A percentile compares a stretch with the other conserved stretches of the same genome.
phyloP scores from a whole-genome alignment of 1,139 yeast genomes.

The Candida sp. region DNA sequence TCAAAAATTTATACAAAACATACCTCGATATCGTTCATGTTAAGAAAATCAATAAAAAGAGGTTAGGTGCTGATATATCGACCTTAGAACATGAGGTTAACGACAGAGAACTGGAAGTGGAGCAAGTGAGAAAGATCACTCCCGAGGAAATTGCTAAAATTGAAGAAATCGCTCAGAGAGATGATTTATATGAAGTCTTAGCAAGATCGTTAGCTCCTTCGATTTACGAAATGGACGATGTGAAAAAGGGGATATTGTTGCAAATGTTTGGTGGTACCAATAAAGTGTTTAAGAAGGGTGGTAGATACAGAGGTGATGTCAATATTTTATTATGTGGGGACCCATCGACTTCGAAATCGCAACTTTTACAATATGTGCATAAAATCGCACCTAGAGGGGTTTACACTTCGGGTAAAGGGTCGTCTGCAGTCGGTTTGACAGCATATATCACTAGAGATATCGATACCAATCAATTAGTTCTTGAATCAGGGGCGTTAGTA shows the following conservation, averaged over 20 bases:
- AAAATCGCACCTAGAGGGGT: slow-evolving; percentile 98
- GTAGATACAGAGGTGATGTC: slow-evolving; percentile 94
- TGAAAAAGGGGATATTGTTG: slow-evolving; percentile 87
- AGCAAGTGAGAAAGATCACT: slow-evolving; percentile 68
- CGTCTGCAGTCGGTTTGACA: slow-evolving; percentile 98
- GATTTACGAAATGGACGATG: slow-evolving; percentile 93
- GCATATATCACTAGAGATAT: slow-evolving; percentile 95
- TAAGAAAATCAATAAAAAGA: slow-evolving; percentile 76
- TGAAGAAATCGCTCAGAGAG: slow-evolving; percentile 57
- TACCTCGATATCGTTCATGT: slow-evolving; percentile 93
- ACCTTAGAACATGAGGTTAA: slow-evolving; percentile 46
- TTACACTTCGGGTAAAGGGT: slow-evolving; percentile 97
- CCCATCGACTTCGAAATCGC: slow-evolving; percentile 97
- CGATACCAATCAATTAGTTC: slow-evolving; percentile 88
- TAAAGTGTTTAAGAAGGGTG: slow-evolving; percentile 85
- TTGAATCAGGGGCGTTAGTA: slow-evolving; percentile 96
- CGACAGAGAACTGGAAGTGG: slow-evolving; percentile 66
- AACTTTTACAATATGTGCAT: slow-evolving; percentile 88
- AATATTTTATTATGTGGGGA: slow-evolving; percentile 93
- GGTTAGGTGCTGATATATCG: slow-evolving; percentile 78
- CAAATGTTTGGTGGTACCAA: slow-evolving; percentile 97
- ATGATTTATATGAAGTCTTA: slow-evolving; percentile 82
- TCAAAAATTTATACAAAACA: slow-evolving; percentile 85
- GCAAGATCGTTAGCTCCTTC: slow-evolving; percentile 95
- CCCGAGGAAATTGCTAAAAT: slow-evolving; percentile 69